Conservation (phyloP, 2,329 filamentous ascomycete genomes). For the Penicillium sp. region DNA sequence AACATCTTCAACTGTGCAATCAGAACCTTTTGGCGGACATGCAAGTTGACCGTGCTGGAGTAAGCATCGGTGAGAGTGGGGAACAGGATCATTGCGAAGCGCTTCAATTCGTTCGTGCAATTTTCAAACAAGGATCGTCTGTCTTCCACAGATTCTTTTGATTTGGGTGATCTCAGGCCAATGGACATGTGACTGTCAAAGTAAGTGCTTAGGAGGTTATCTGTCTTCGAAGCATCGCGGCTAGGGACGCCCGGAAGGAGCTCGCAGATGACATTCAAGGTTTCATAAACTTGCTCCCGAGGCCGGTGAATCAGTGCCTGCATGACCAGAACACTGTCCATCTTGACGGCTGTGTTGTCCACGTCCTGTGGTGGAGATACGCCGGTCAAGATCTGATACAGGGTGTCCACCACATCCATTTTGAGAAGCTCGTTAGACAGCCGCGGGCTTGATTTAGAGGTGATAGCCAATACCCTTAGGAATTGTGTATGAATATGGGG, state of each 20-base stretch:
- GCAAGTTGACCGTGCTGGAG: constrained; percentile 94
- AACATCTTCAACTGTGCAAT: constrained; percentile 98
- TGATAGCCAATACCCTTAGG: constrained; percentile 85
- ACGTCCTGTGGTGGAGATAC: constrained; percentile 84
- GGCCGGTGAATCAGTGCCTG: constrained; percentile 95
- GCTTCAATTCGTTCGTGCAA: constrained; percentile 84
- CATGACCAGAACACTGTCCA: constrained; percentile 98
- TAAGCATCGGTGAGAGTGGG: constrained; percentile 96
- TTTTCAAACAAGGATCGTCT: constrained; percentile 76
- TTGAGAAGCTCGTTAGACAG: constrained; percentile 90
- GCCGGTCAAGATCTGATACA: constrained; percentile 95
- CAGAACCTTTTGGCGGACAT: constrained; percentile 90
- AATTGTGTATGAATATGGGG: constrained; percentile 96
- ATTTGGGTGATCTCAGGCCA: constrained; percentile 33
- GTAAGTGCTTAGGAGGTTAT: constrained; percentile 49
- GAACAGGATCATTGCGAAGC: constrained; percentile 89
- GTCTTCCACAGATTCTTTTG: constrained; percentile 68
- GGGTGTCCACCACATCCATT: constrained; percentile 94
- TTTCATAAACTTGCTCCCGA: constrained; percentile 94
- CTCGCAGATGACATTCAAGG: constrained; percentile 95
- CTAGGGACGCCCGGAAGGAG: constrained; percentile 75
- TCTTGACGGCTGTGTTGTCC: constrained; percentile 58
- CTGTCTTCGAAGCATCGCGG: constrained; percentile 54
- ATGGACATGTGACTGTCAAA: constrained; percentile 51
- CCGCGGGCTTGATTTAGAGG: constrained; percentile 81